Conservation (phyloP, 1,284 basidiomycete genomes). For the Wallemia mellicola region DNA sequence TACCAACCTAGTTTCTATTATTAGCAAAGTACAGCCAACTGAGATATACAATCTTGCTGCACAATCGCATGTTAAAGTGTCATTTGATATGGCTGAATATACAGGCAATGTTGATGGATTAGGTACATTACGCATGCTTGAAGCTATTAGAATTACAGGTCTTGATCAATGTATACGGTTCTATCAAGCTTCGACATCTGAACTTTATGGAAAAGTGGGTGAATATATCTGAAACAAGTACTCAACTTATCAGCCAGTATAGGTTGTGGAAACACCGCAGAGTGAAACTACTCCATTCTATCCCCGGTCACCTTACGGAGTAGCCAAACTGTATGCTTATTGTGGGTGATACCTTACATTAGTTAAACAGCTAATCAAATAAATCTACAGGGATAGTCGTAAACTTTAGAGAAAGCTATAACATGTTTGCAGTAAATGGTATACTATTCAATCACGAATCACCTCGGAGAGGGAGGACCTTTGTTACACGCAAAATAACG, state of each 20-base stretch:
- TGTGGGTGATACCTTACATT: conserved; percentile 7
- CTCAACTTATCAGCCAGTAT: no score
- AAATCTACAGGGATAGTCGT: conserved; percentile 56
- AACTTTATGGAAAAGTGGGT: conserved; percentile 78
- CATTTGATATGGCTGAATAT: conserved; percentile 89
- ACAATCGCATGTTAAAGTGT: conserved; percentile 89
- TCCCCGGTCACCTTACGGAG: conserved; percentile 67
- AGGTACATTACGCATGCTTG: conserved; percentile 64
- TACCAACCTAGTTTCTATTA: conserved; percentile 75
- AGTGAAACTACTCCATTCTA: conserved; percentile 78
- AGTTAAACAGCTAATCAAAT: conserved; percentile 29
- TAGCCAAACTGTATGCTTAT: conserved; percentile 38
- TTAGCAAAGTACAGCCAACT: conserved; percentile 62
- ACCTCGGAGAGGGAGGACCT: conserved; percentile 60
- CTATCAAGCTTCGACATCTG: conserved; percentile 78
- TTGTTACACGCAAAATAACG: conserved; percentile 74
- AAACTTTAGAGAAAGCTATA: conserved; percentile 73
- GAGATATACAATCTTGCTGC: conserved; percentile 86
- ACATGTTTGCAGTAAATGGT: conserved; percentile 57
- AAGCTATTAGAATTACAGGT: conserved; percentile 71
- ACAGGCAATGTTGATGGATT: conserved; percentile 75
- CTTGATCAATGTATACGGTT: conserved; percentile 57
- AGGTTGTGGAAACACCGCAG: conserved; percentile 66
- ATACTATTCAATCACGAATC: conserved; percentile 86
- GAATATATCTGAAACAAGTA: no score